phyloP scores from a whole-genome alignment of 106 monocot species.

The Platanthera guangdongensis region DNA sequence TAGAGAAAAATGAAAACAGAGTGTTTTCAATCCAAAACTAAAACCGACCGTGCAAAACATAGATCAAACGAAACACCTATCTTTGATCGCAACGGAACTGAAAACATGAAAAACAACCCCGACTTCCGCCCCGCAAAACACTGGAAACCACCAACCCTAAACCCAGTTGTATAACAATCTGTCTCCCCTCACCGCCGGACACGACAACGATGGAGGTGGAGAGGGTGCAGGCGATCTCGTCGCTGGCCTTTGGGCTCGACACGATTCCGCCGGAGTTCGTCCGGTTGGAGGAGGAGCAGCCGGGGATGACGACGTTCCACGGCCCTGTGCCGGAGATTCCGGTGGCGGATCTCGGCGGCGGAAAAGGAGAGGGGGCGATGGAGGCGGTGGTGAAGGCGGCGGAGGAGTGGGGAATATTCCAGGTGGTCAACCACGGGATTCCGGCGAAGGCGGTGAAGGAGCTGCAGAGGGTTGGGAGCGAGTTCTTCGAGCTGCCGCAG shows the following conservation, averaged over 20 bases:
- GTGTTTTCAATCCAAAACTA: too few relatives aligned
- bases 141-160: too few relatives aligned
- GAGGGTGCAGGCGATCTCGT: slow-evolving; percentile 47
- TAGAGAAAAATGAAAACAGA: too few relatives aligned
- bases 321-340: slow-evolving; percentile 56
- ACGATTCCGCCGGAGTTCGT: slow-evolving; percentile 59
- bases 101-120: too few relatives aligned
- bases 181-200: neutral
- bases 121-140: too few relatives aligned
- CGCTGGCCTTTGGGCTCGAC: slow-evolving; percentile 12
- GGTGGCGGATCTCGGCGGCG: slow-evolving; percentile 43
- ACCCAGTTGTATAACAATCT: neutral
- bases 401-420: slow-evolving; percentile 70
- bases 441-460: slow-evolving; percentile 44
- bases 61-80: too few relatives aligned
- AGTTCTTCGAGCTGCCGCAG: slow-evolving; percentile 68
- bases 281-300: slow-evolving; percentile 50
- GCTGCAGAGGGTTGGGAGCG: slow-evolving; percentile 60
- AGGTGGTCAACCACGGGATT: slow-evolving; percentile 86
- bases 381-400: slow-evolving; percentile 26
- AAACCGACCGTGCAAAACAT: too few relatives aligned
- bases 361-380: slow-evolving; percentile 7
- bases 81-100: too few relatives aligned
- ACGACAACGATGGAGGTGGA: slow-evolving; percentile 36
- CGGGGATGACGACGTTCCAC: slow-evolving; percentile 46